Base-by-base conservation (phyloP, 352 stramenopile genomes). In the Phytophthora pisi region DNA sequence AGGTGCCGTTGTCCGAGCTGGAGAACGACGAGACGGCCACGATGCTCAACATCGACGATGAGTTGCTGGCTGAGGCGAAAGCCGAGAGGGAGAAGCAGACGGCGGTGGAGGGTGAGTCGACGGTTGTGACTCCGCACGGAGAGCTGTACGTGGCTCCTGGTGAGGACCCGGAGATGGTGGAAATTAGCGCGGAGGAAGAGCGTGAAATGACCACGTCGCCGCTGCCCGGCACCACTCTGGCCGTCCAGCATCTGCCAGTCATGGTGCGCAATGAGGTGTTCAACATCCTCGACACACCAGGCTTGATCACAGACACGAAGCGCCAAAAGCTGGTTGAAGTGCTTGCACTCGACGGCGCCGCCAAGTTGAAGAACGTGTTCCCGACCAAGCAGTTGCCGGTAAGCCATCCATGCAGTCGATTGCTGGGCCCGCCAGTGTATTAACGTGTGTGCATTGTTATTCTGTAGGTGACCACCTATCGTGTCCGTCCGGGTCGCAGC, bases 221-320 rank as follows among this genome's bases (percentile, higher is more conserved):
- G 24, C 75, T 98, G 15, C 93, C 93, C 3, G 93, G 93, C 30
- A 98, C 93, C 26, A 98, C 93, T 9, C 72, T 98, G 45, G 92
- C 86, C 4, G 86, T 94, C 20, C 87, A 92, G 64, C 84, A 89
- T 57, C 65, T 94, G 61, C 85, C 88, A 3, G 77, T 96, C 4
- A 89, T 94, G 38, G 77, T 88, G 30, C 86, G 85, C 46, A 92
- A 95, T 36, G 83, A 95, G 26, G 69, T 88, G 8, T 95, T 89
- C 68, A 92, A 95, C 65, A 84, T 93, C 40, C 64, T 95, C 7
- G 88, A 95, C 64, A 93, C 84, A 7, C 88, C 88, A 0, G 88
- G 88, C 18, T 59, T 95, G 54, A 95, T 95, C 47, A 89, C 84
- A 1, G 83, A 93, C 61, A 57, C 80, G 15, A 89, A 93, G 65